Base-by-base conservation (phyloP, 2,329 filamentous ascomycete genomes). In the Trichoderma sp. region DNA sequence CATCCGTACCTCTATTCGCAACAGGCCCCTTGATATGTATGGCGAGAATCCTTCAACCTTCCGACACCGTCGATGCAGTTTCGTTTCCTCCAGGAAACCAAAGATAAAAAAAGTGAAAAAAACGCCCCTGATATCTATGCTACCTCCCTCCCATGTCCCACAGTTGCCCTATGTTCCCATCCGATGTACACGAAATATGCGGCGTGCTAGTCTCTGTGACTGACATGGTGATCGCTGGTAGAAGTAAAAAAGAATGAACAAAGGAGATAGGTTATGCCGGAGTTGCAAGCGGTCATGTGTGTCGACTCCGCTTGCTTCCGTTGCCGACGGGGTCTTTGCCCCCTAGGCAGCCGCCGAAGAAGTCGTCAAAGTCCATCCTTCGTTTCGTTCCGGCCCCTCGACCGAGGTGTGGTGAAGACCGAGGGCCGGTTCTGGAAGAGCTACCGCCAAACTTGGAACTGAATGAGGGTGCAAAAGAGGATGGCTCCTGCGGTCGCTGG, bases 321-420 rank as follows among this genome's bases (percentile, higher is more conserved):
- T 77, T 78, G 15, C 81, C 80, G 68, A 83, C 83, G 41, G 81
- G 74, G 67, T 91, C 89, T 72, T 89, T 89, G 50, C 85, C 85
- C 66, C 83, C 83, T 58, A 90, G 75, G 68, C 85, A 87, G 61
- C 86, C 85, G 7, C 92, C 90, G 73, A 93, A 93, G 62, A 92
- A 88, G 72, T 93, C 90, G 26, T 87, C 85, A 71, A 91, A 84
- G 70, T 90, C 89, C 70, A 91, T 83, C 71, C 90, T 85, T 48
- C 90, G 84, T 76, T 94, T 94, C 70, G 87, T 83, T 1, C 90
- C 90, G 9, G 89, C 85, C 7, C 86, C 87, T 66, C 83, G 83
- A 5, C 87, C 87, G 9, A 91, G 77, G 55, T 83, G 80, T 68
- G 75, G 71, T 19, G 71, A 71, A 60, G 74, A 68, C 39, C 74